Base-by-base conservation (phyloP, 2,329 filamentous ascomycete genomes). In the Alternaria sp. region DNA sequence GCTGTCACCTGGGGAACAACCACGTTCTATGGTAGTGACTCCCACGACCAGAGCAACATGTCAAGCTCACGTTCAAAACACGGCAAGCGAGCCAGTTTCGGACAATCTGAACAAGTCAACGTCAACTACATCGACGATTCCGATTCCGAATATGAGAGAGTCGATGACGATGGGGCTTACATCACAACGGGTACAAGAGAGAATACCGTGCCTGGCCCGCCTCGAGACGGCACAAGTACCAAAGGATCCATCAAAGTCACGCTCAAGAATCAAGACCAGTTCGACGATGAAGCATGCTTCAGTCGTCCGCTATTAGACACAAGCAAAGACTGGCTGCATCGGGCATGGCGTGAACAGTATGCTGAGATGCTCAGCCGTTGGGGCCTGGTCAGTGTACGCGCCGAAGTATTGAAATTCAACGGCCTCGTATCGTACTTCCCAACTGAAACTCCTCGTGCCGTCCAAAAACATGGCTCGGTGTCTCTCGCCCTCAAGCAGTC, bases 361-460 rank as follows among this genome's bases (percentile, higher is more conserved):
- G 86, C 87, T 4, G 79, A 87, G 49, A 79, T 87, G 57, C 80
- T 90, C 5, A 83, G 83, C n/a, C 82, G 84, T 9, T 89, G 87
- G 87, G 83, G 82, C 12, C 66, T 90, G 11, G 78, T 82, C 12
- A 80, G 85, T 22, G 80, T 85, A 64, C 81, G 84, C 51, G 83
- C 84, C 14, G 87, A 90, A 72, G 79, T 90, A 2, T 79, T 88
- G 27, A 88, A 88, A 65, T 85, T 86, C 59, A 83, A 85, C 51
- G 81, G 81, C 0, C 68, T 82, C 5, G 73, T 78, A 10, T 74
- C 77, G 2, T 79, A 79, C 58, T 77, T 77, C 36, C 70, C 72
- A 12, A 55, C 59, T 40, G 63, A 67, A 48, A 30, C 40, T 51
- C 43, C 60, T 56, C 70, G 71, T 50, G 69, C 57, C 30, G 69